Conservation (phyloP, 495 filamentous ascomycete species). For the Daldinia childiae region DNA sequence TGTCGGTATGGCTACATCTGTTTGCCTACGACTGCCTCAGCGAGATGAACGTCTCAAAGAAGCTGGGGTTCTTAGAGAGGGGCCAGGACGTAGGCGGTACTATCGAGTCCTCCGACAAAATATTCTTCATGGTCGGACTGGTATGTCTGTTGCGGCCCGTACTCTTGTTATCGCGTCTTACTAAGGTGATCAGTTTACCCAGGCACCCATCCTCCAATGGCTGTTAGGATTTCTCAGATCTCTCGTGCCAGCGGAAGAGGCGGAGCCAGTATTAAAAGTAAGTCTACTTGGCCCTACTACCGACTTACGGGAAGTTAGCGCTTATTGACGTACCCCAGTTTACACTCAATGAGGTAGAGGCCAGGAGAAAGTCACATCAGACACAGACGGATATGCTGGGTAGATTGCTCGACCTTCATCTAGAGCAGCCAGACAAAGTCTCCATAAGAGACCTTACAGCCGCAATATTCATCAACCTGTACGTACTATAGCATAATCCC, state of each 20-base stretch:
- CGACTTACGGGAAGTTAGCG: background rate
- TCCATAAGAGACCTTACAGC: background rate
- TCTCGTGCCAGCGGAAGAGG: slow-evolving; percentile 12
- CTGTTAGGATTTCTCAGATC: slow-evolving; percentile 10
- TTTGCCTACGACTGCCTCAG: slow-evolving; percentile 69
- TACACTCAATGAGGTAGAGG: background rate
- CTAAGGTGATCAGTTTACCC: slow-evolving; percentile 5
- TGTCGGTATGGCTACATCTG: slow-evolving; percentile 65
- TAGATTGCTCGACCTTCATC: background rate
- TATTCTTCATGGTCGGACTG: background rate
- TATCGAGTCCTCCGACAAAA: background rate
- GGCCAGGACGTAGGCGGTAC: slow-evolving; percentile 56
- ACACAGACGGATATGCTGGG: background rate
- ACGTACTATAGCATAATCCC: background rate
- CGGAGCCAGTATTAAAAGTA: slow-evolving; percentile 8
- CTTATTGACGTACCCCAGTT: background rate
- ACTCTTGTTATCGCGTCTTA: background rate
- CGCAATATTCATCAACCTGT: slow-evolving; percentile 3
- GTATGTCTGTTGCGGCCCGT: background rate
- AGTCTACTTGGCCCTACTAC: background rate
- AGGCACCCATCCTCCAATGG: slow-evolving; percentile 17
- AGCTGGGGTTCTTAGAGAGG: slow-evolving; percentile 62
- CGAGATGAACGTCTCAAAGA: slow-evolving; percentile 62
- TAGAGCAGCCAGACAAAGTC: background rate
- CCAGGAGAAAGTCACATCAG: background rate